Conservation (phyloP, 1,284 basidiomycete species). For the Irpex lacteus region DNA sequence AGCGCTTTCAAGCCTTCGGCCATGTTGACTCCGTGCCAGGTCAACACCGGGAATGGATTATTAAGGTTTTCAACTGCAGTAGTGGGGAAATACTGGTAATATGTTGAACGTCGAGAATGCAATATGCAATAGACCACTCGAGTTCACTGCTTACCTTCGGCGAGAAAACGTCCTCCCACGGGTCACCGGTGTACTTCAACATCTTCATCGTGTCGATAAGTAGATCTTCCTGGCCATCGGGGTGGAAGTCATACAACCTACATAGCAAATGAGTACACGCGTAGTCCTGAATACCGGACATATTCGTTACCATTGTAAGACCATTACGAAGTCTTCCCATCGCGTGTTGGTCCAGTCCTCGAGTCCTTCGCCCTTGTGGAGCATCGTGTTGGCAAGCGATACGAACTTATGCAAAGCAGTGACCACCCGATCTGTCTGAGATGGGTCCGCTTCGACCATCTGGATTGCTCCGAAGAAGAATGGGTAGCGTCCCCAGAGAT, state of each 20-base stretch:
- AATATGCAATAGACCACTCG: background rate
- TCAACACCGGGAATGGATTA: constrained; percentile 32
- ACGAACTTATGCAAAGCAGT: constrained; percentile 51
- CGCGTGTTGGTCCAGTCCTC: constrained; percentile 53
- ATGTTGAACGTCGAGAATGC: constrained; percentile 29
- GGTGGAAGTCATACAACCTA: constrained; percentile 54
- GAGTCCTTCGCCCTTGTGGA: constrained; percentile 47
- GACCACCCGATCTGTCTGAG: constrained; percentile 42
- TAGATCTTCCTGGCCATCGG: constrained; percentile 46
- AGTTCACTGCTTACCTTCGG: constrained; percentile 18
- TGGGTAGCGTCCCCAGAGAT: constrained; percentile 58
- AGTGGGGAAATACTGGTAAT: constrained; percentile 40
- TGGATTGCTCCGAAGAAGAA: constrained; percentile 55
- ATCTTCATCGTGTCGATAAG: constrained; percentile 55
- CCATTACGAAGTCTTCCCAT: constrained; percentile 58
- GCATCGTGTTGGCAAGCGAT: constrained; percentile 52
- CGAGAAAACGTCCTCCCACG: constrained; percentile 41
- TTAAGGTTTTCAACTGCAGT: constrained; percentile 29
- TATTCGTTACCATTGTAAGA: constrained; percentile 44
- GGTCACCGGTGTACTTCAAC: constrained; percentile 51
- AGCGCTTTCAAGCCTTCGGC: constrained; percentile 58
- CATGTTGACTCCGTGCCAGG: constrained; percentile 59
- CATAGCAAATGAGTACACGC: background rate
- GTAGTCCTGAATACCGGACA: background rate
- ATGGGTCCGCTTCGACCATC: constrained; percentile 48